phyloP scores from a whole-genome alignment of 345 rosid species.

The Rhodamnia argentea region DNA sequence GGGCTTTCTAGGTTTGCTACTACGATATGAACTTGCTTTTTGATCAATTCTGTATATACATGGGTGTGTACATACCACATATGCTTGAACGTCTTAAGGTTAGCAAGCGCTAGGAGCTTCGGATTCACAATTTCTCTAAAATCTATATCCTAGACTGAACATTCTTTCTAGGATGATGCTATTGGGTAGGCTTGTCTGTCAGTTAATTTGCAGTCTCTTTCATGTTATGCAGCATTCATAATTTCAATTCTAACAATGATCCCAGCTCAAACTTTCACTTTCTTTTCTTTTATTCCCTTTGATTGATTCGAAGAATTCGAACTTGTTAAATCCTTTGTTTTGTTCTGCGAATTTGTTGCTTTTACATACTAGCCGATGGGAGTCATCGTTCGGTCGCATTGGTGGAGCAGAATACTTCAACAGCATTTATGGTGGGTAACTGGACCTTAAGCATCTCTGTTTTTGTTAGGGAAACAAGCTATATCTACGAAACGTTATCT shows the following conservation, averaged over 20 bases:
- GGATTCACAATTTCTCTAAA: not conserved
- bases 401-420: constrained; percentile 78
- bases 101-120: not conserved
- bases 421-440: constrained; percentile 53
- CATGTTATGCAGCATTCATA: not conserved
- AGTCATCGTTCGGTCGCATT: constrained; percentile 64
- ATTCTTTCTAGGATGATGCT: not conserved
- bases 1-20: constrained; percentile 72
- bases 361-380: constrained; percentile 61
- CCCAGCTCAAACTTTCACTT: not conserved
- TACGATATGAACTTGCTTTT: not conserved
- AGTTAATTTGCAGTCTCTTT: not conserved
- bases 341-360: not conserved
- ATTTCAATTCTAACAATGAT: not conserved
- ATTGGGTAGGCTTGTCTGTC: not conserved
- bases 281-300: not conserved
- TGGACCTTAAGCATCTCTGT: not conserved
- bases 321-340: not conserved
- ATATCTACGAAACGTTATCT: not conserved
- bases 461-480: not conserved
- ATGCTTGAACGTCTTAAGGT: not conserved
- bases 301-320: not conserved
- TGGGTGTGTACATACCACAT: not conserved
- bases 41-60: not conserved
- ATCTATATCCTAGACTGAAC: not conserved